Evolutionary conservation across 306 rosid genomes (phyloP), one percentile per base, ranked within the genome.

Genomic region (Quercus dentata): DNA sequence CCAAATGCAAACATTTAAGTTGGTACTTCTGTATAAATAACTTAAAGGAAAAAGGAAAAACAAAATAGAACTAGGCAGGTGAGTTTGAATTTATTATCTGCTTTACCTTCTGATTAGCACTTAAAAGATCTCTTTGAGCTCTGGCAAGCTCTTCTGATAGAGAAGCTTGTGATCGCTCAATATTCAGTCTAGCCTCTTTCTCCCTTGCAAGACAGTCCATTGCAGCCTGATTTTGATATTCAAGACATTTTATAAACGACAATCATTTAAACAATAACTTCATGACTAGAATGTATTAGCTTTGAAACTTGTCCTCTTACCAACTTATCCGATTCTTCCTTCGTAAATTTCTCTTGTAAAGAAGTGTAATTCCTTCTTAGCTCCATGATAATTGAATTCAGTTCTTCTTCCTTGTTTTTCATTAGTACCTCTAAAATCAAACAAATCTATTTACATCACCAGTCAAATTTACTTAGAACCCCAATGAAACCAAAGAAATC

Each of bases 51-150:
- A 6, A 23, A 5, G 74, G 51, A 77, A 59, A 41, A 54, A 27
- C 44, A 35, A 14, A 41, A 80, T 78, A 68, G 5, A 56, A 79
- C 61, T 15, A 20, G 20, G 41, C 41, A 30, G 19, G 17, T 33
- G 70, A 81, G 69, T 31, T 56, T 1, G 15, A 69, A 75, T 21
- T 63, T 15, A 61, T 20, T 33, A 30, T 55, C 71, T 33, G 74
- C 49, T 80, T 79, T 75, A 95, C 99, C 99, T 95, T 93, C 82
- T 92, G 98, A 78, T 89, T 93, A 38, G 99, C 89, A 80, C 91
- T 93, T 79, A 87, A 87, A 77, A 95, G 94, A 78, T 95, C 99
- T 79, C 93, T 75, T 80, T 93, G 99, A 74, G 97, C 89, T 88
- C 88, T 86, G 12, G 81, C 91, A 73, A 93, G 98, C 84, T 95